Evolutionary conservation across 2,329 filamentous ascomycete species (phyloP).

Genomic region (Monosporascus sp.): DNA sequence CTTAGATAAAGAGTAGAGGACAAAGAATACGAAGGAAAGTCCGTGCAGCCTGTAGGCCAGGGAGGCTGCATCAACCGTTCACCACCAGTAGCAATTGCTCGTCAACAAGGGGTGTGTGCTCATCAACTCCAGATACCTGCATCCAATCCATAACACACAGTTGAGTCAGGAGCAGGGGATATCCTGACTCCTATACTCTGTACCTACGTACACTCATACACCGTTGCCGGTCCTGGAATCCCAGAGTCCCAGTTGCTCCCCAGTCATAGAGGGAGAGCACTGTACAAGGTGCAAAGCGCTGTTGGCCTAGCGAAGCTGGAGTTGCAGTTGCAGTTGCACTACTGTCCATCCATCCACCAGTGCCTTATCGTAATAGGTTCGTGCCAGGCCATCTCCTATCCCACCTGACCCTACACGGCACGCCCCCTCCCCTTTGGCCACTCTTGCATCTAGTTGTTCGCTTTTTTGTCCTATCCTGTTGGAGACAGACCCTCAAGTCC

Average conservation of each 20-base stretch:
- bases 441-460: neutral
- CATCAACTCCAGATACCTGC: neutral
- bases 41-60: constrained; percentile 14
- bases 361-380: neutral
- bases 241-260: too few species aligned
- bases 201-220: neutral
- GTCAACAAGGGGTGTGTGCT: constrained; percentile 15
- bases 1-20: constrained; percentile 10
- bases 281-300: too few species aligned
- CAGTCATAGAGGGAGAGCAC: too few species aligned
- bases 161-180: neutral
- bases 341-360: neutral
- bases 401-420: neutral
- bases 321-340: neutral
- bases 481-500: neutral
- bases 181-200: neutral
- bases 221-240: neutral
- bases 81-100: constrained; percentile 7
- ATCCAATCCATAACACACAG: neutral
- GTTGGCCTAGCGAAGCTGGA: neutral
- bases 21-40: constrained; percentile 19
- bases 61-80: constrained; percentile 13
- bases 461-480: too few species aligned
- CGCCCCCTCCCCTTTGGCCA: neutral
- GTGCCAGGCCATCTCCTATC: neutral